These are phyloP conservation scores for Ilyonectria sp. DNA, from an alignment of 2,329 filamentous ascomycete genomes.

Conservation along the genomic window DNA sequence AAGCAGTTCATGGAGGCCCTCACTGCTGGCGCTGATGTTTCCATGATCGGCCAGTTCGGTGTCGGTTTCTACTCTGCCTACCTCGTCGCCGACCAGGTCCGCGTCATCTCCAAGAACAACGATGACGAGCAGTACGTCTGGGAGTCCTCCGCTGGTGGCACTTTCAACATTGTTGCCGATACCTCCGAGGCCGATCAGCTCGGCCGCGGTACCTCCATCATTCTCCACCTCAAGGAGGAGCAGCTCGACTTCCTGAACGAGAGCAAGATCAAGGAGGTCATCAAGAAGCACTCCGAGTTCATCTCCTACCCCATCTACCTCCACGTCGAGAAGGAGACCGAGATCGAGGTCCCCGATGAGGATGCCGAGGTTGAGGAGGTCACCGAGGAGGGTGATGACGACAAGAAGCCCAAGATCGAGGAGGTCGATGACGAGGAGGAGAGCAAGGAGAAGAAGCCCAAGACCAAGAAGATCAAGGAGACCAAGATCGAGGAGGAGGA, in stretches of 20 bases:
- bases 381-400: slow-evolving; percentile 77
- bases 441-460: slow-evolving; percentile 90
- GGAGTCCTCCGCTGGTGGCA: slow-evolving; percentile 97
- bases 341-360: slow-evolving; percentile 98
- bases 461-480: slow-evolving; percentile 99
- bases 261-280: slow-evolving; percentile 99
- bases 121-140: slow-evolving; percentile 99
- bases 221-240: slow-evolving; percentile 99
- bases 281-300: slow-evolving; percentile 99
- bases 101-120: slow-evolving; percentile 98
- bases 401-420: slow-evolving; percentile 97
- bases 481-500: slow-evolving; percentile 99
- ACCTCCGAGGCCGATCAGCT: slow-evolving; percentile 87
- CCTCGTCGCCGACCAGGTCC: slow-evolving; percentile 97
- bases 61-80: slow-evolving; percentile 99
- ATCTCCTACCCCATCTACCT: slow-evolving; percentile 99
- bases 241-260: slow-evolving; percentile 99
- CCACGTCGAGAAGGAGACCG: slow-evolving; percentile 98
- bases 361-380: slow-evolving; percentile 83
- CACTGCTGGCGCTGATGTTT: slow-evolving; percentile 97
- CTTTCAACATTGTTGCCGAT: slow-evolving; percentile 93
- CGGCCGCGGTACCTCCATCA: slow-evolving; percentile 96
- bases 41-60: slow-evolving; percentile 99
- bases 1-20: slow-evolving; percentile 99
- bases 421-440: slow-evolving; percentile 91